These are phyloP conservation scores for Talaromyces trachyspermus DNA, from an alignment of 495 filamentous ascomycete species.

Conservation along the genomic window DNA sequence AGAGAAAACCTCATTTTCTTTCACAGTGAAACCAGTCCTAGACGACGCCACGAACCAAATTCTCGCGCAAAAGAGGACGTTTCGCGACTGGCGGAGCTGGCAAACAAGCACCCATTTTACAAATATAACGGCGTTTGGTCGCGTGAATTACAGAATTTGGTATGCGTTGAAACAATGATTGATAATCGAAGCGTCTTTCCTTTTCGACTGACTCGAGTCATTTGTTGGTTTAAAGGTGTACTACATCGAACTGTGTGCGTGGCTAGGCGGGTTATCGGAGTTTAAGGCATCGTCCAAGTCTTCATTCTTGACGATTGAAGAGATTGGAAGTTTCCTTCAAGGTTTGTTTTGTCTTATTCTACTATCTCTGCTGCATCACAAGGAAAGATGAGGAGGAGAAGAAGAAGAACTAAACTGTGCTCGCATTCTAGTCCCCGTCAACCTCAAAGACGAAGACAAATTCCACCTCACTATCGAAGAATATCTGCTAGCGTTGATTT, in stretches of 20 bases:
- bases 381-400: not conserved
- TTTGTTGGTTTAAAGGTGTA: conserved; percentile 36
- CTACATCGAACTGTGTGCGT: conserved; percentile 65
- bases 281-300: conserved; percentile 30
- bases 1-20: conserved; percentile 6
- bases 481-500: conserved; percentile 80
- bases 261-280: conserved; percentile 59
- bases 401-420: not conserved
- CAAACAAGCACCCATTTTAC: conserved; percentile 87
- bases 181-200: not conserved
- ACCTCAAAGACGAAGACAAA: conserved; percentile 78
- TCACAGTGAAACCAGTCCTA: conserved; percentile 36
- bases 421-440: conserved; percentile 99
- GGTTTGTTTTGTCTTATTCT: conserved; percentile 40
- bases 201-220: not conserved
- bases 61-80: conserved; percentile 36
- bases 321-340: conserved; percentile 68
- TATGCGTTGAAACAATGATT: conserved; percentile 18
- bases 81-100: conserved; percentile 53
- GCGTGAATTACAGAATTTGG: conserved; percentile 75
- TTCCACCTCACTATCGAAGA: conserved; percentile 98
- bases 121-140: conserved; percentile 87
- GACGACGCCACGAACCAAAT: conserved; percentile 35
- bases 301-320: conserved; percentile 75
- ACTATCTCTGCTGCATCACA: not conserved